Percentiles rank a stretch among this genome's conserved stretches.
Conservation (phyloP, 192 early-diverging fungal genomes). For the Umbelopsis sp. region DNA sequence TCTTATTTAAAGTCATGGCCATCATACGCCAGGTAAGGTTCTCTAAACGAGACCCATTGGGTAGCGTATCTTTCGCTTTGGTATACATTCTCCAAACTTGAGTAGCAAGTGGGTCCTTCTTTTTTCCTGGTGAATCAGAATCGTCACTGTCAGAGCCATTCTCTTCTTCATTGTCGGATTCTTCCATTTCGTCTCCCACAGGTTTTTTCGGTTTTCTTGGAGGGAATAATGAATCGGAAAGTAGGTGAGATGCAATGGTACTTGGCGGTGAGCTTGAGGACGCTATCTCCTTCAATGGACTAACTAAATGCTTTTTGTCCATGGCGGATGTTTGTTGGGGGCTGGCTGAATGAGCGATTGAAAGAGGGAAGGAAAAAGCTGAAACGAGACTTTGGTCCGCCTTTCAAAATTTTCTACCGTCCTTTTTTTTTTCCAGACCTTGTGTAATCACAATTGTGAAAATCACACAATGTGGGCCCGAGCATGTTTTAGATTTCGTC, state of each 20-base stretch:
- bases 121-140: conserved; percentile 17
- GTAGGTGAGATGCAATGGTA: conserved; percentile 27
- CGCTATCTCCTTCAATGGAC: conserved; percentile 16
- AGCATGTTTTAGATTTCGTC: not conserved
- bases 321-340: not conserved
- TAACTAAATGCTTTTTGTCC: conserved; percentile 17
- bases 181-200: conserved; percentile 12
- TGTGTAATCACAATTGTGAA: not conserved
- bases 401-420: conserved; percentile 3
- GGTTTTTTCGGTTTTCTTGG: conserved; percentile 33
- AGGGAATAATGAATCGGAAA: conserved; percentile 39
- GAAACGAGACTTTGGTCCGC: not conserved
- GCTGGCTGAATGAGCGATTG: not conserved
- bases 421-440: not conserved
- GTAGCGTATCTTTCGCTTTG: conserved; percentile 80
- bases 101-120: conserved; percentile 56
- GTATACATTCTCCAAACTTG: conserved; percentile 77
- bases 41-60: conserved; percentile 78
- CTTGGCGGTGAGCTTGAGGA: not conserved
- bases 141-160: conserved; percentile 36
- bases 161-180: conserved; percentile 31
- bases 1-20: conserved; percentile 62
- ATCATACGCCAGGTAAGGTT: conserved; percentile 87
- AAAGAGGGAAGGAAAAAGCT: not conserved
- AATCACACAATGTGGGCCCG: not conserved